Base-by-base conservation (phyloP, 2,329 filamentous ascomycete species). In the Diaporthe citri region DNA sequence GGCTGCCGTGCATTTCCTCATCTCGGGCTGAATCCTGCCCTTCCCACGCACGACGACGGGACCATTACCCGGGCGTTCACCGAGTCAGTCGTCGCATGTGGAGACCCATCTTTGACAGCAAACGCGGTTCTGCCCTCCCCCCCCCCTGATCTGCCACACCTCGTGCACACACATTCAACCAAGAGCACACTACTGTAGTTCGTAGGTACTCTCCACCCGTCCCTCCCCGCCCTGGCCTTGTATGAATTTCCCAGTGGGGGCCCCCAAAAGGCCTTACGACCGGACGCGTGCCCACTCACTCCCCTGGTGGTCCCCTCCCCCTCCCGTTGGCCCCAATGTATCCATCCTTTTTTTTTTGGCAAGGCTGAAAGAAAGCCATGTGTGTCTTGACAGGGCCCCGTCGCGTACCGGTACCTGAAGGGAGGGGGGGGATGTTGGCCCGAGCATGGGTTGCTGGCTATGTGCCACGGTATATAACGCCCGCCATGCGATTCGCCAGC, bases 321-420 rank as follows among this genome's bases (percentile, higher is more conserved):
- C 12, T 39, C 36, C 36, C 36, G 36, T 12, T 39, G 36, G 36
- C 36, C 62, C 62, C 28, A 62, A 31, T 31, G 59, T 60, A 51
- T 51, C 64, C 28, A n/a, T n/a, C n/a, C n/a, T n/a, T n/a, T n/a
- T n/a, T n/a, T n/a, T n/a, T 52, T 67, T 67, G 52, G 31, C 64
- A 67, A 67, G 64, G 64, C 64, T 67, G 64, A 67, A 67, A 52
- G n/a, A 67, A 52, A n/a, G 55, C 46, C 64, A 48, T 43, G 51
- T 67, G 64, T 51, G 62, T 52, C 36, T 39, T 39, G 34, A 51
- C 46, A 39, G 4, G 62, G 12, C 28, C 17, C 46, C 7, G 64
- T 39, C 25, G 12, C 64, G 64, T 67, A 67, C 64, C 64, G 64
- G 64, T 67, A 67, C 64, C 64, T 67, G 43, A 51, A 4, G 28